Base-by-base conservation (phyloP, 1,284 basidiomycete genomes). In the Puccinia triticina region DNA sequence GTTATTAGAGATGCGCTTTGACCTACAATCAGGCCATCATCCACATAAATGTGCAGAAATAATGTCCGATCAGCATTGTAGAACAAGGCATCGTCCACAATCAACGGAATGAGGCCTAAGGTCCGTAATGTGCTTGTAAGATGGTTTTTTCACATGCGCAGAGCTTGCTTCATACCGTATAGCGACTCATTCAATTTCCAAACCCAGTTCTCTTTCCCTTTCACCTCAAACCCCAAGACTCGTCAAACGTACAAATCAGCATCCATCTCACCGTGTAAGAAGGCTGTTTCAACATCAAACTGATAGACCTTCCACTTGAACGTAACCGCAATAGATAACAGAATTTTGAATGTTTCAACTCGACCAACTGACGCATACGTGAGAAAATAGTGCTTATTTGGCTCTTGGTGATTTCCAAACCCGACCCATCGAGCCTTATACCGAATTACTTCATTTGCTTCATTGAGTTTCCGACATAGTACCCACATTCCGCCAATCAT, bases 401-500 rank as follows among this genome's bases (percentile, higher is more conserved):
- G 40, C 16, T 40, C 59, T 43, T 32, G 77, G 29, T 71, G 66
- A 40, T 79, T 79, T n/a, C 77, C 77, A 10, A 79, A 46, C 10
- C 64, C 48, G 1, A 78, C 66, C 64, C 66, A 79, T 23, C 32
- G 26, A 32, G 77, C 77, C 26, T 79, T 79, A 32, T 67, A 66
- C 21, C 50, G 12, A 12, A 53, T 23, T 8, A 79, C 66, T 21
- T 67, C 29, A 55, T 57, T 43, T n/a, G 50, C 43, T 67, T 79
- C 66, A 43, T 79, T 67, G 1, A 48, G n/a, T n/a, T 79, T 79
- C 12, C 43, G 14, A n/a, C 29, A 67, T 3, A 79, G 40, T 0
- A 55, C 67, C 77, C 77, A 79, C 66, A 79, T 79, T 21, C 77
- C 77, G 18, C 77, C 77, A 50, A 78, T 50, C 21, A 78, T 37